Evolutionary conservation across 1,139 yeast species (phyloP).

Genomic region (Saccharomycopsis crataegensis): DNA sequence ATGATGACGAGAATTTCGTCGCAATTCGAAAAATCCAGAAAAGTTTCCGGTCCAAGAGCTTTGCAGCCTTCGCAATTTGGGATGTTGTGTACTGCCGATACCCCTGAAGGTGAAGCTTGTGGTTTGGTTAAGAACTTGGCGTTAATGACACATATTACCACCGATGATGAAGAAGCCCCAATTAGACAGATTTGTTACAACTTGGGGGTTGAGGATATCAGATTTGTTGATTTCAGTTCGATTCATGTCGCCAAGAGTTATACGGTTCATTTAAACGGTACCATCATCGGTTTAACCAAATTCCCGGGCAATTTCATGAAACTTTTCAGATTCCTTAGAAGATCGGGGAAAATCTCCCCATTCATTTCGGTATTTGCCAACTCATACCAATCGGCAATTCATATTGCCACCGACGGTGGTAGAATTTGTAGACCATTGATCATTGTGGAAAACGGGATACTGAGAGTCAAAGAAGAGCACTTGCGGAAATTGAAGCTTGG

Average conservation of each 20-base stretch:
- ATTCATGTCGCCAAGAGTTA: slow-evolving; percentile 69
- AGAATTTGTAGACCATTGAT: slow-evolving; percentile 95
- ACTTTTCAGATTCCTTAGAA: slow-evolving; percentile 71
- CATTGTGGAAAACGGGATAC: slow-evolving; percentile 58
- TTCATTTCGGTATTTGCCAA: slow-evolving; percentile 88
- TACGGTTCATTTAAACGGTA: slow-evolving; percentile 90
- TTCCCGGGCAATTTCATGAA: slow-evolving; percentile 76
- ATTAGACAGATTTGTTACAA: slow-evolving; percentile 67
- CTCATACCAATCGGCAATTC: slow-evolving; percentile 85
- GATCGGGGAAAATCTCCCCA: slow-evolving; percentile 81
- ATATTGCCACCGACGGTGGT: slow-evolving; percentile 98
- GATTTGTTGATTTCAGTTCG: slow-evolving; percentile 75
- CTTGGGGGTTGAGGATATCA: slow-evolving; percentile 85
- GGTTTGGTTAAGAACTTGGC: slow-evolving; percentile 96
- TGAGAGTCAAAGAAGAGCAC: slow-evolving; percentile 70
- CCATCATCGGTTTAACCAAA: slow-evolving; percentile 81
- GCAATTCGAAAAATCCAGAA: slow-evolving; percentile 94
- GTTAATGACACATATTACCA: slow-evolving; percentile 96
- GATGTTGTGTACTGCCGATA: slow-evolving; percentile 97
- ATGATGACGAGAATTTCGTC: slow-evolving; percentile 99
- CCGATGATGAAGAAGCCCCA: slow-evolving; percentile 95
- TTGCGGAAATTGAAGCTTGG: slow-evolving; percentile 56
- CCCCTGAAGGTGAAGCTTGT: slow-evolving; percentile 99
- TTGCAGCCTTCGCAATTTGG: slow-evolving; percentile 98
- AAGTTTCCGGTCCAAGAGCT: slow-evolving; percentile 98